Evolutionary conservation across 2,329 filamentous ascomycete species (phyloP), one percentile per base, ranked within the genome.

Genomic region (Dryadomyces quercivorus): DNA sequence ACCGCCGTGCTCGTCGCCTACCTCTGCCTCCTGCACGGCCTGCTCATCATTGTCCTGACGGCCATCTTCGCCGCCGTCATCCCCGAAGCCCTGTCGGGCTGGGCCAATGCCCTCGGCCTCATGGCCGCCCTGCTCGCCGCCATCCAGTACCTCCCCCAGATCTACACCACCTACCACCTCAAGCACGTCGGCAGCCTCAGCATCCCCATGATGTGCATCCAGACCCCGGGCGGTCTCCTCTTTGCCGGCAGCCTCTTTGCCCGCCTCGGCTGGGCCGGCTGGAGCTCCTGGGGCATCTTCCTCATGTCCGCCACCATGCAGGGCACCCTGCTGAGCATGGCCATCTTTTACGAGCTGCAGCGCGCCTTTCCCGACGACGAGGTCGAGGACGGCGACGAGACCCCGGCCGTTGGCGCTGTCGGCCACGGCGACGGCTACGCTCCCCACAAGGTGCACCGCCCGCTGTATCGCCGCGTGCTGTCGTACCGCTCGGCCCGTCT

Each of bases 191-290:
- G 90, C 54, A 95, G 90, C 66, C 72, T 98, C 62, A 95, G 89
- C 64, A 93, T 98, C 55, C 85, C 89, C 5, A 97, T 96, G 86
- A 97, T 98, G 91, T 86, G 87, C 66, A 95, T 98, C 38, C 93
- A 98, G 68, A 96, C 92, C 0, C 93, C 93, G 0, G 93, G 93
- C 0, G 90, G 89, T 56, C 84, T 95, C 61, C 72, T 98, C 7
- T 97, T 95, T 71, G 90, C 92, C 0, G 84, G 78, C 13, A 96
- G 90, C 66, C 72, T 98, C 46, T 89, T 85, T 51, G 81, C 80
- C 8, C 80, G 93, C 48, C 76, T 96, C 20, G 93, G 93, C 0
- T 76, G 75, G 63, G 82, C 78, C 38, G 92, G 92, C 0, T 98
- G 93, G 93, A 96, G 91, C 69, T 89, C 90, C 0, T 98, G 93